These are phyloP conservation scores for Helminthosporium solani DNA, from an alignment of 2,329 filamentous ascomycete genomes.

Conservation along the genomic window DNA sequence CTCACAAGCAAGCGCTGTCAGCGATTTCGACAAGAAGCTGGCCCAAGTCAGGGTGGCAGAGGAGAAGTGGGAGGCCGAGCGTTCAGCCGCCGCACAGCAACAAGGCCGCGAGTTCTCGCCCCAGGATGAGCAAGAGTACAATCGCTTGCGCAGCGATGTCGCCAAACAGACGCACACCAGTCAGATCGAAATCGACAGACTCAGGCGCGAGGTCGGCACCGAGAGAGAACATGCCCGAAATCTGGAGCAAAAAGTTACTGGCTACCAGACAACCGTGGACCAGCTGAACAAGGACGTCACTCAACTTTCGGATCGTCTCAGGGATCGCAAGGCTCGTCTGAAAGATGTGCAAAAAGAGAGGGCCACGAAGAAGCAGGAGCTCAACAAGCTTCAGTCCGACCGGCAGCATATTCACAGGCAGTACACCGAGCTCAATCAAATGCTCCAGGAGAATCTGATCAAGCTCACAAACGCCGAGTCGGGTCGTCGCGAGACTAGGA, in stretches of 20 bases:
- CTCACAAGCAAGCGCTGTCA: slow-evolving; percentile 65
- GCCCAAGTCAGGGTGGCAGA: slow-evolving; percentile 86
- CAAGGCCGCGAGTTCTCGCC: slow-evolving; percentile 84
- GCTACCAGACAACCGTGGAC: slow-evolving; percentile 69
- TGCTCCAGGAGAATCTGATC: slow-evolving; percentile 75
- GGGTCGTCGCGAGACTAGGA: slow-evolving; percentile 79
- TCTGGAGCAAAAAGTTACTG: slow-evolving; percentile 83
- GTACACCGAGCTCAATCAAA: slow-evolving; percentile 87
- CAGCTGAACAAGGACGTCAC: slow-evolving; percentile 72
- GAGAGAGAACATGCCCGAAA: slow-evolving; percentile 90
- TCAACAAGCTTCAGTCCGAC: slow-evolving; percentile 60
- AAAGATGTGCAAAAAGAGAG: slow-evolving; percentile 75
- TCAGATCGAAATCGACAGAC: slow-evolving; percentile 78
- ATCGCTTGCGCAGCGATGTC: slow-evolving; percentile 78
- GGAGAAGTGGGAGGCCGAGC: slow-evolving; percentile 82
- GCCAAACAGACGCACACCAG: slow-evolving; percentile 79
- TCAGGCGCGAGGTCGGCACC: slow-evolving; percentile 85
- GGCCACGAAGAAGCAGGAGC: slow-evolving; percentile 83
- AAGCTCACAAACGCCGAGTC: slow-evolving; percentile 85
- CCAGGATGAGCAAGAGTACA: slow-evolving; percentile 86
- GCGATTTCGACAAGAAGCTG: slow-evolving; percentile 77
- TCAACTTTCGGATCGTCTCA: slow-evolving; percentile 68
- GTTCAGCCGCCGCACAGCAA: slow-evolving; percentile 79
- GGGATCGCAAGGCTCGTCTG: slow-evolving; percentile 61
- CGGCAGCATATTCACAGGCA: slow-evolving; percentile 65